Base-by-base conservation (phyloP, 768 basidiomycete species). In the Hebeloma cylindrosporum region DNA sequence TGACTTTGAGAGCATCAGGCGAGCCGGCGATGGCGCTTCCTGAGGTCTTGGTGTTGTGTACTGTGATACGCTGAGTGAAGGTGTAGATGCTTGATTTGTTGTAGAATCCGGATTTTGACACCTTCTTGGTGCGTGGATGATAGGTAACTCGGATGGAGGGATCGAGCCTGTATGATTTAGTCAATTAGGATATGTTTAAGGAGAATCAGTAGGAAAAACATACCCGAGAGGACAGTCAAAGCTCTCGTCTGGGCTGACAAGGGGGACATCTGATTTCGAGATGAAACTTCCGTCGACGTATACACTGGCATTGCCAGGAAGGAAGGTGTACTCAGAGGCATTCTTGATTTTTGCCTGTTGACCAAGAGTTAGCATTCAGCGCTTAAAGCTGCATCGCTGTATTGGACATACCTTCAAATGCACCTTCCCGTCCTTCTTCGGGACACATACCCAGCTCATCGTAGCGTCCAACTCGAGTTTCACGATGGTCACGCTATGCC, bases 281-380 rank as follows among this genome's bases (percentile, higher is more conserved):
- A 82, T 76, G 56, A 78, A 81, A 44, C 72, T 73, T 23, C 77
- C 77, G 55, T 82, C 76, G 23, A 82, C 66, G 53, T 79, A 82
- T 0, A 81, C 68, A 48, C 70, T 76, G 0, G 74, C 73, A 0
- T 56, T 51, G 0, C 81, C 80, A 0, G 61, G 52, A 7, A 83
- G 65, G 2, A 83, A 57, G 2, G 74, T 72, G 47, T 78, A 79
- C 20, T 77, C 73, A 4, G 76, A 78, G 9, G 70, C 70, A 49
- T 82, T 82, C 58, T 71, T 72, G 44, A 82, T 68, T 38, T 63
- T 70, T 9, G 71, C 73, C 72, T 78, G 49, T n/a, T n/a, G 18
- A 30, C 13, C 31, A 8, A 20, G 2, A 14, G 20, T 21, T 52
- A 27, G 32, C n/a, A n/a, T n/a, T n/a, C n/a, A n/a, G n/a, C n/a